Base-by-base conservation (phyloP, 352 stramenopile genomes). In the Globisporangium takayamanum region DNA sequence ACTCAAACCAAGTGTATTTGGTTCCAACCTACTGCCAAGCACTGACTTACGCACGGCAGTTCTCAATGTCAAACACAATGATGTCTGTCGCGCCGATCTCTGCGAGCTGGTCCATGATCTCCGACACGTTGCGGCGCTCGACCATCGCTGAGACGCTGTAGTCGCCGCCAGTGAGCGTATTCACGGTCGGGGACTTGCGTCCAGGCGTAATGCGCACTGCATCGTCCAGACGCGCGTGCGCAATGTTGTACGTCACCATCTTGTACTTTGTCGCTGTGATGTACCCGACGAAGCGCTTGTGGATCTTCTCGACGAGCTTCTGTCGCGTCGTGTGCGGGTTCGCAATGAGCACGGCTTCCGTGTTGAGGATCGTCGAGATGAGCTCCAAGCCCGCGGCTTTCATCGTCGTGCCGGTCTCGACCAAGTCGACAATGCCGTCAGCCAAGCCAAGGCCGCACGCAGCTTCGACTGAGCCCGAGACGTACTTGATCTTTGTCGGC, bases 381-480 rank as follows among this genome's bases (percentile, higher is more conserved):
- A 99, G 75, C 73, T 98, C 95, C 41, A 99, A 71, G 1, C 96
- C 96, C 22, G 96, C 96, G 30, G 96, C 96, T 67, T 93, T 96
- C 96, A 99, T 99, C 28, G 97, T 99, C 39, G 97, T 99, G 30
- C 97, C 97, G 12, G 96, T 99, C 77, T 99, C 97, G 15, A 99
- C 96, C 28, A 99, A 80, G 84, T 99, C 97, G 30, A 99, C 96
- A 60, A 99, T 97, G 48, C 94, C 97, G 72, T 99, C 97, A 15
- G 96, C 97, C 39, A 99, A 68, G 8, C 97, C 97, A n/a, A 99
- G 81, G 12, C 93, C 93, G 63, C 96, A 99, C 8, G 96, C 95
- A 1, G 96, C 96, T 68, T 99, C 97, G 26, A 99, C 97, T 16
- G 92, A 98, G n/a, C 97, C 97, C 0, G 92, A 98, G 33, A 99